These are phyloP conservation scores for Suhomyces guaymorum DNA, from an alignment of 1,139 yeast species.

Conservation along the genomic window DNA sequence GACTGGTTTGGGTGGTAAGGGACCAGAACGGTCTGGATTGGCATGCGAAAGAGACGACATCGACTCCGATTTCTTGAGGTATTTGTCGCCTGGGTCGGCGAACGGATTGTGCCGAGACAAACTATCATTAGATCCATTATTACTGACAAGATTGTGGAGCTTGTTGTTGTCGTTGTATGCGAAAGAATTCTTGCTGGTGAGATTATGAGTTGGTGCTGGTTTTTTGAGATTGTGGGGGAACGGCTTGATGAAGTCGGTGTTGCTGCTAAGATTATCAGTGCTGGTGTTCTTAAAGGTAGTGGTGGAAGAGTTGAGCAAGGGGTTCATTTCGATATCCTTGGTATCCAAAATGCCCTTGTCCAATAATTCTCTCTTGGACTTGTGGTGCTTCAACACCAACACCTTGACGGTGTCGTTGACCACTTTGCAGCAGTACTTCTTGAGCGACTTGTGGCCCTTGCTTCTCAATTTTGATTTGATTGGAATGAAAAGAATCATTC, in stretches of 20 bases:
- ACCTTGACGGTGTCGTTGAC: conserved; percentile 57
- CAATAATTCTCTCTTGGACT: conserved; percentile 35
- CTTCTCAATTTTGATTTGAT: conserved; percentile 48
- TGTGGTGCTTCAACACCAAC: conserved; percentile 52
- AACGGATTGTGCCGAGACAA: conserved; percentile 8
- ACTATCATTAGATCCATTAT: conserved; percentile 6
- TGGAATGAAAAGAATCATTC: conserved; percentile 57
- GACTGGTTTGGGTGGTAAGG: not conserved
- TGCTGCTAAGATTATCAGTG: conserved; percentile 3
- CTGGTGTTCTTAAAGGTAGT: conserved; percentile 8
- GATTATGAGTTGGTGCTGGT: conserved; percentile 8
- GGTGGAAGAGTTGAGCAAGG: conserved; percentile 23
- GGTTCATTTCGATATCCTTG: conserved; percentile 28
- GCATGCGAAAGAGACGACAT: not conserved
- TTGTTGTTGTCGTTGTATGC: conserved; percentile 14
- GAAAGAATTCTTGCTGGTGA: conserved; percentile 3
- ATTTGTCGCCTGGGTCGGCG: conserved; percentile 1
- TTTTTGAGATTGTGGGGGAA: conserved; percentile 11
- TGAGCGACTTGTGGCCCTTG: conserved; percentile 43
- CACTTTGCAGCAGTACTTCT: conserved; percentile 57
- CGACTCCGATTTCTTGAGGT: conserved; percentile 3
- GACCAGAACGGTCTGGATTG: not conserved
- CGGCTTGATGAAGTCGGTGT: conserved; percentile 5
- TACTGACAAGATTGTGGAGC: conserved; percentile 10
- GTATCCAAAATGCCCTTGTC: conserved; percentile 35